A percentile compares a stretch with the other conserved stretches of the same genome.
These are phyloP conservation scores for Erythrophleum ivorense DNA, from an alignment of 331 rosid species.

Conservation along the genomic window DNA sequence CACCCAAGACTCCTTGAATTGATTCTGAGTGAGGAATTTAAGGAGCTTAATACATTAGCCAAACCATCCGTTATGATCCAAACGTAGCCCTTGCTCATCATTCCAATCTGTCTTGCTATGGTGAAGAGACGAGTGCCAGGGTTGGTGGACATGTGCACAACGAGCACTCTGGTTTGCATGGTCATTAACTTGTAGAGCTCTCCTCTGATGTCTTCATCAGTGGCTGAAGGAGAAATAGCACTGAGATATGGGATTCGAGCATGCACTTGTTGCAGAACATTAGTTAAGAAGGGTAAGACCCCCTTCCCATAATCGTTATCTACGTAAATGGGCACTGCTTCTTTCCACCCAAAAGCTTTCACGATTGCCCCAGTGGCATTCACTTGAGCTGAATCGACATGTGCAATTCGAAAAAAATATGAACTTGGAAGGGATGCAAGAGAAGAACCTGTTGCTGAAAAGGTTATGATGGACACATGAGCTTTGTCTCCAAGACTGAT, in stretches of 20 bases:
- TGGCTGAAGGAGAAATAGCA: conserved; percentile 46
- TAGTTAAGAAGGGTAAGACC: conserved; percentile 49
- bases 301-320: conserved; percentile 60
- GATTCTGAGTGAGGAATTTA: conserved; percentile 33
- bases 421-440: conserved; percentile 46
- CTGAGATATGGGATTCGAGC: conserved; percentile 48
- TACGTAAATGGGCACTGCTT: conserved; percentile 52
- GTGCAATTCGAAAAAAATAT: conserved; percentile 52
- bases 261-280: conserved; percentile 43
- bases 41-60: conserved; percentile 26
- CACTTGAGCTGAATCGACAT: conserved; percentile 47
- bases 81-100: conserved; percentile 60
- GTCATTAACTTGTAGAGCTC: conserved; percentile 61
- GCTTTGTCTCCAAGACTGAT: conserved; percentile 51
- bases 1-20: conserved; percentile 63
- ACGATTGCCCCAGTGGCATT: conserved; percentile 38
- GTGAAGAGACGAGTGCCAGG: conserved; percentile 48
- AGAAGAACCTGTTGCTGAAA: conserved; percentile 58
- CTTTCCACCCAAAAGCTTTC: conserved; percentile 57
- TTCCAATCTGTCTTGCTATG: conserved; percentile 54
- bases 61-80: conserved; percentile 63
- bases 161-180: conserved; percentile 59
- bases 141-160: conserved; percentile 51
- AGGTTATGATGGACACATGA: conserved; percentile 50
- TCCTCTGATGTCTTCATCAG: conserved; percentile 39